These are phyloP conservation scores for Sideroxylon spinosum DNA, from an alignment of 179 eudicot genomes.

Conservation along the genomic window DNA sequence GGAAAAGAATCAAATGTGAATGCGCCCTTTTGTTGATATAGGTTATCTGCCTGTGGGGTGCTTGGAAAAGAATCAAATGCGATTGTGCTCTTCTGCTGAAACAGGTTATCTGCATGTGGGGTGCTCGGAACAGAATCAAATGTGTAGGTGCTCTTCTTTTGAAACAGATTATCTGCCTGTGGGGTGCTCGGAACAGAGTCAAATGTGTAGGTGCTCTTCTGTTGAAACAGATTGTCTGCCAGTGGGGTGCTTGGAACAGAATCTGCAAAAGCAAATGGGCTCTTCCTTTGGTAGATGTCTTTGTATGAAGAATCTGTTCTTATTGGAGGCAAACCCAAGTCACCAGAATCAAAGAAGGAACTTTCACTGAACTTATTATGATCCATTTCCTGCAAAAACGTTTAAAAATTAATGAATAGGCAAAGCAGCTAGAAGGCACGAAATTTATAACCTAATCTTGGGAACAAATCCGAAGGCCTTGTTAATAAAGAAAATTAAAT, in stretches of 20 bases:
- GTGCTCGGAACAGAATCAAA: slow-evolving; percentile 80
- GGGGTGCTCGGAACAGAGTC: slow-evolving; percentile 39
- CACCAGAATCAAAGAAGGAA: slow-evolving; percentile 33
- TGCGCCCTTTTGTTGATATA: slow-evolving; percentile 21
- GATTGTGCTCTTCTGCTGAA: slow-evolving; percentile 21
- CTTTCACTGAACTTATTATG: slow-evolving; percentile 25
- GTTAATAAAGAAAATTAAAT: not conserved
- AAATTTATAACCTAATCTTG: not conserved
- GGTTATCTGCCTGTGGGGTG: slow-evolving; percentile 28
- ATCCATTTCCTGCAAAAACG: slow-evolving; percentile 44
- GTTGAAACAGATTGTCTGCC: slow-evolving; percentile 25
- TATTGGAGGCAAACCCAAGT: slow-evolving; percentile 43
- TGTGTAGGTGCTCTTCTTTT: slow-evolving; percentile 9
- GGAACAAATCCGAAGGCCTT: not conserved
- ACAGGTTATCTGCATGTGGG: slow-evolving; percentile 31
- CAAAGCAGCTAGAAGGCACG: not conserved
- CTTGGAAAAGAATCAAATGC: slow-evolving; percentile 60
- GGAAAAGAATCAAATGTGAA: slow-evolving; percentile 32
- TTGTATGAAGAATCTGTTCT: slow-evolving; percentile 30
- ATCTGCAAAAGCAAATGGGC: slow-evolving; percentile 40
- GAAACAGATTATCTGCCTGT: slow-evolving; percentile 21
- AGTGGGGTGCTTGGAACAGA: slow-evolving; percentile 64
- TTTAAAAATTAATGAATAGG: not conserved
- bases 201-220: slow-evolving; percentile 22
- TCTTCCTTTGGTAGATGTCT: slow-evolving; percentile 29